Base-by-base conservation (phyloP, 768 basidiomycete species). In the Cystobasidiopsis lactophilus region DNA sequence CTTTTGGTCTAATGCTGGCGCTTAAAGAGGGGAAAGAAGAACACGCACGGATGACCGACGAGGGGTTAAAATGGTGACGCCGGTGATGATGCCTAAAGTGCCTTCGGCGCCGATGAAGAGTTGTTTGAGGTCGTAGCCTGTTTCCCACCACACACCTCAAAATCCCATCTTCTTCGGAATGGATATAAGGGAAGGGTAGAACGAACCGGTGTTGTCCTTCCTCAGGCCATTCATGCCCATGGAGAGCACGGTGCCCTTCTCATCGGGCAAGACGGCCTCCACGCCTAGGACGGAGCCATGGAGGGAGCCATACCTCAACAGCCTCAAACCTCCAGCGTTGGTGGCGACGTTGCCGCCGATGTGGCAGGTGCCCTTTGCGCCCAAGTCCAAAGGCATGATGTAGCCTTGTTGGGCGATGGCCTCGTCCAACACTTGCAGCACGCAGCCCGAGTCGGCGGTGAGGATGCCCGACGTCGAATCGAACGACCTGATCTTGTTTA, bases 81-180 rank as follows among this genome's bases (percentile, higher is more conserved):
- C 93, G 11, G 93, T 98, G 55, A 98, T 78, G 52, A 98, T 72
- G 41, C 93, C 93, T 23, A 98, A 78, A 0, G 91, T 95, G 49
- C 93, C 93, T 65, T 98, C 93, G 5, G 83, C 79, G 13, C 93
- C 93, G 59, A 98, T 93, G 69, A 96, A 98, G 18, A 98, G 75
- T 63, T 98, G 93, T 67, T 98, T 96, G 43, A 98, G 72, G 66
- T 98, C 93, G 65, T 93, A 95, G 13, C 93, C 91, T 86, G 60
- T 26, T 5, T 44, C 41, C 5, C 19, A 39, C 11, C 10, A 39
- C 10, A 23, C 33, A 21, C 5, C 18, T 23, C 14, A 40, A 3
- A 3, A 47, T 38, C 40, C 7, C 16, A 16, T 35, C 33, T 16
- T 7, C 33, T n/a, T n/a, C n/a, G n/a, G n/a, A n/a, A n/a, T n/a